Evolutionary conservation across 331 rosid species (phyloP).

Genomic region (Pyracantha coccinea): DNA sequence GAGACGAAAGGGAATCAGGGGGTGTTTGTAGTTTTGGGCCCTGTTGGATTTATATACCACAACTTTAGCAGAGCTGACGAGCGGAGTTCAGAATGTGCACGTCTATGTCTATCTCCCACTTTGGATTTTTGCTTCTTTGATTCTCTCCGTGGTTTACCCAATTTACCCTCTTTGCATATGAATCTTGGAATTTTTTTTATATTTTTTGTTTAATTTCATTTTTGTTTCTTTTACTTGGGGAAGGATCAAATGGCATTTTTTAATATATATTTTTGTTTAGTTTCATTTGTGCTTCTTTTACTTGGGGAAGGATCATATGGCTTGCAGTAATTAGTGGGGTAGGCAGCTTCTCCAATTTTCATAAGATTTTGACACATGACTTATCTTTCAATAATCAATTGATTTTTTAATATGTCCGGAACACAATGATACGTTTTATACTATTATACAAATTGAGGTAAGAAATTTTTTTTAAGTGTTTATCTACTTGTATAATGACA

Average conservation of each 20-base stretch:
- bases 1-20: slow-evolving; percentile 13
- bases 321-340: not conserved
- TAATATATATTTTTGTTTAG: too few species aligned
- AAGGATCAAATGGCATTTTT: too few species aligned
- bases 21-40: not conserved
- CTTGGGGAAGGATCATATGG: not conserved
- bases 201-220: not conserved
- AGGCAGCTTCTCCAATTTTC: not conserved
- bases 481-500: accelerated
- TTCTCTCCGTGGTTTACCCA: not conserved
- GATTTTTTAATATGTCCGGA: too few species aligned
- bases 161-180: not conserved
- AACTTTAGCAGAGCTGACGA: not conserved
- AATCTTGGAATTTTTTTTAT: not conserved
- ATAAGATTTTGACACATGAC: too few species aligned
- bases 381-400: too few species aligned
- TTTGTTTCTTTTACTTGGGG: too few species aligned
- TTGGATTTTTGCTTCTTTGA: not conserved
- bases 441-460: too few species aligned
- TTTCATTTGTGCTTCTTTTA: not conserved
- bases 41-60: not conserved
- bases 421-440: accelerated
- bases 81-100: slow-evolving; percentile 7
- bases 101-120: slow-evolving; percentile 1
- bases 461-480: too few species aligned